Evolutionary conservation across 2,329 filamentous ascomycete genomes (phyloP), one percentile per base, ranked within the genome.

Genomic region (Fusarium temperatum): DNA sequence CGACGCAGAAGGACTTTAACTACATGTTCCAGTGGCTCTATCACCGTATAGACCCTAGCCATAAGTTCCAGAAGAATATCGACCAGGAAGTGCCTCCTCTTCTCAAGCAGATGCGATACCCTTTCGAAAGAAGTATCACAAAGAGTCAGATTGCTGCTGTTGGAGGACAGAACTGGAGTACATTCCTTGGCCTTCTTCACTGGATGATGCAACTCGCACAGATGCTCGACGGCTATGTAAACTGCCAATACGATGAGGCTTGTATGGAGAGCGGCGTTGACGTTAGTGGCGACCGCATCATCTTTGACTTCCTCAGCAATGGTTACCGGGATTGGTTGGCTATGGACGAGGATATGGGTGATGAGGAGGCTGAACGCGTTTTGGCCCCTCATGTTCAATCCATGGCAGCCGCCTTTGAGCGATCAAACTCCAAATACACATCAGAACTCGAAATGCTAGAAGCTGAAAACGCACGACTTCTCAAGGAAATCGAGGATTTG

Each of bases 181-280:
- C 94, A 0, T 98, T 99, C 79, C 86, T 99, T 18, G 96, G 95
- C 0, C 86, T 99, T 81, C 87, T 99, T 57, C 95, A 99, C 84
- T 99, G 96, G 96, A 96, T 99, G 91, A 98, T 99, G 96, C 95
- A 98, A 82, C 86, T 99, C 58, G 94, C 94, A 9, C 92, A 96
- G 76, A 97, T 98, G 92, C 90, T 98, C 79, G 95, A 98, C 71
- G 89, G 93, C 28, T 98, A 95, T 80, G 86, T 90, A 3, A 83
- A 86, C 62, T 92, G 95, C 66, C 90, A 91, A 53, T 99, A 98
- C 81, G 95, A 98, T 75, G 93, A 98, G 59, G 95, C 95, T 3
- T 98, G 95, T 80, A 88, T 93, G 47, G 96, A 98, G 77, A 92
- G 91, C 36, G 96, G 96, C 4, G 90, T 96, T 51, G 96, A 99